Base-by-base conservation (phyloP, 805 yeast species). In the Blastobotrys peoriensis region DNA sequence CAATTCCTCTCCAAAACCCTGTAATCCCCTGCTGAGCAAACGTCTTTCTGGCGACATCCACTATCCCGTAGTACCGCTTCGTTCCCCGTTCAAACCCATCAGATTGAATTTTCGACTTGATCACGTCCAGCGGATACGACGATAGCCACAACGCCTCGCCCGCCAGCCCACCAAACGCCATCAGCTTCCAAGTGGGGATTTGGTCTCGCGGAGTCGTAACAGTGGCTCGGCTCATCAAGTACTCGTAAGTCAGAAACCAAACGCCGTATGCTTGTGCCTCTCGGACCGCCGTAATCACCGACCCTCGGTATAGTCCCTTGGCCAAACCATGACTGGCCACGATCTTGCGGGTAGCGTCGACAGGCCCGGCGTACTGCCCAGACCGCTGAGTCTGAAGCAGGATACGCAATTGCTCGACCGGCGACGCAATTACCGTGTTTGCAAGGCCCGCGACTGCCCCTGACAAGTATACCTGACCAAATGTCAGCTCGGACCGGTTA, bases 241-340 rank as follows among this genome's bases (percentile, higher is more conserved):
- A 67, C 58, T 81, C 88, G 56, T 78, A 81, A 1, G 85, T 69
- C 47, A 79, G 62, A 53, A 81, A 81, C 88, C 88, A 81, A 13
- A 79, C 76, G 4, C 88, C 88, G 55, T 82, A 81, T 0, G 86
- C 85, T 59, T 81, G 86, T n/a, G 73, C 63, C 54, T 81, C 86
- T 47, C 86, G 65, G 9, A 75, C 36, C 1, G 76, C 53, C 0
- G 86, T 81, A 45, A 81, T 71, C 3, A 64, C 52, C 15, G 67
- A 62, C 0, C 86, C 86, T 44, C 86, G 63, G 53, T 68, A 78
- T 3, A 81, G 50, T 1, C 83, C 85, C 20, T 59, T 44, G 3
- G 40, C 15, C 25, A 59, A 13, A 13, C 86, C 86, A 19, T 69
- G 54, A 0, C 58, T 42, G 3, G 49, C 35, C 49, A 67, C 64